Base-by-base conservation (phyloP, 306 rosid genomes). In the Quercus engelmannii region DNA sequence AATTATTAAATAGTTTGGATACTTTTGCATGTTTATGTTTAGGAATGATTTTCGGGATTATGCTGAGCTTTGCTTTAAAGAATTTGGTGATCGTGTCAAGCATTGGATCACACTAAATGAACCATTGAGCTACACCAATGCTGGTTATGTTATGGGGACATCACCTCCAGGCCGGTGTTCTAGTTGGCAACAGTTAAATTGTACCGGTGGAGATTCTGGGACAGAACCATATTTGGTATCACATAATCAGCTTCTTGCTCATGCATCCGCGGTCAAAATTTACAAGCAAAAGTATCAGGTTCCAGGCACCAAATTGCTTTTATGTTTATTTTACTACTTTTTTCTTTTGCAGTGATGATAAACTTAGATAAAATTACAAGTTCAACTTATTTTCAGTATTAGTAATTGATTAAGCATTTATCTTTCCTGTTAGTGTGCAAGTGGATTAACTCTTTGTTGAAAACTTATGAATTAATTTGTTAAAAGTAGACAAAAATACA, bases 211-310 rank as follows among this genome's bases (percentile, higher is more conserved):
- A 6, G 83, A 89, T 77, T 89, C 90, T 3, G 83, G 57, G 2
- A 81, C 58, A 0, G 90, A 89, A 72, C 92, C 92, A 3, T 88
- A 88, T 56, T 1, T 88, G 11, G 89, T 77, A 17, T 4, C 85
- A 8, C 92, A 90, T n/a, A 3, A 88, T 46, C 83, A 62, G 4
- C 79, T 87, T 58, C 87, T 87, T 43, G 79, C 93, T 80, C 90
- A 89, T 89, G 92, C 90, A 19, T 68, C 80, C 3, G 84, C 80
- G 0, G 89, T 83, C 41, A n/a, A 85, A 11, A 43, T 83, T 19
- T 89, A 87, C 63, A 87, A 63, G 76, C 20, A 71, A 7, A 85
- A 89, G 9, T 89, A 84, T 43, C 88, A 87, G 90, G 92, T 90
- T 26, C 4, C 18, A 20, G 15, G 4, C 14, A 38, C 52, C 52